Base-by-base conservation (phyloP, 2,329 filamentous ascomycete genomes). In the Fusarium metavorans region DNA sequence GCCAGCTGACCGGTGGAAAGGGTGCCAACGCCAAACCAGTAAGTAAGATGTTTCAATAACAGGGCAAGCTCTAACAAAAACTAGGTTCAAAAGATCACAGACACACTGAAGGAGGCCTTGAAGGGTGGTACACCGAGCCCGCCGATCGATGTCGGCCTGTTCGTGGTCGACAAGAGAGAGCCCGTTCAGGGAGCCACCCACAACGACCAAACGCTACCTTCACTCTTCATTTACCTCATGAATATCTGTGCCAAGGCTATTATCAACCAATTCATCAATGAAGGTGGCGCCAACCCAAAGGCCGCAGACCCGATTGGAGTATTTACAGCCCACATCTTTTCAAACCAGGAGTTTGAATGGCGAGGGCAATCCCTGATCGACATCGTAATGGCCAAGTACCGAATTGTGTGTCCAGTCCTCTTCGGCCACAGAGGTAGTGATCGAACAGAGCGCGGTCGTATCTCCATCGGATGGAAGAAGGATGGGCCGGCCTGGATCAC, bases 331-430 rank as follows among this genome's bases (percentile, higher is more conserved):
- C 90, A 92, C 73, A 88, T 97, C 34, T 96, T 97, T 80, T 92
- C 93, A 1, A 87, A 89, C 62, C 87, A 90, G 20, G 87, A 90
- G 18, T 93, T 94, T 79, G 86, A 89, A 64, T 93, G 91, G 87
- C 88, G 92, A 60, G 92, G 91, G 10, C 83, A 88, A 57, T 88
- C 92, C 1, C 86, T 97, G 67, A 92, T 95, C 62, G 94, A 97
- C 80, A 94, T 98, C 68, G 87, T 98, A 34, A 92, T 97, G 78
- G 87, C 95, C 64, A 98, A 98, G 82, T 93, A 94, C 78, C 91
- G 95, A 69, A 87, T 93, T 18, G 87, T 90, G 5, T 97, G 95
- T 78, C 96, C 97, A 0, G 92, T 95, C 2, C 86, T 99, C 1
- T 98, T 97, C 81, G 96, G 96, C 20, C 90, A 95, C 74, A 88